Percentiles rank a stretch among this genome's conserved stretches.
phyloP scores from a whole-genome alignment of 768 basidiomycete species.

The Agrocybe pediades region DNA sequence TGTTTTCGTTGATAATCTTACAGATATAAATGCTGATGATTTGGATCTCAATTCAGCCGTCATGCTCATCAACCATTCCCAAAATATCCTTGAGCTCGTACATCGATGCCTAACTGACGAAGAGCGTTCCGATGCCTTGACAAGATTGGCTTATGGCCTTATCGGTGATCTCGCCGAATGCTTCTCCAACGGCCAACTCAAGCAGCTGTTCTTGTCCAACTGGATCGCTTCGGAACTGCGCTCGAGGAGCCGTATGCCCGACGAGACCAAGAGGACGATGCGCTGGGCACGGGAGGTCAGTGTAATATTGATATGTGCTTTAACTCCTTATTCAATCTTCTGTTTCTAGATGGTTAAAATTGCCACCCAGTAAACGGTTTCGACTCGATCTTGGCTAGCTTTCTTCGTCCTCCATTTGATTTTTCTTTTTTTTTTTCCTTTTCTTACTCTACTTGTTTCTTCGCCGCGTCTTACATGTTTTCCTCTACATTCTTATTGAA shows the following conservation, averaged over 20 bases:
- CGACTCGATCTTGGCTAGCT: too few species aligned
- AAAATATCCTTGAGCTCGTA: constrained; percentile 77
- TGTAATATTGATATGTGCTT: constrained; percentile 20
- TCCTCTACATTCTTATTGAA: constrained; percentile 26
- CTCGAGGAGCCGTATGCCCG: constrained; percentile 69
- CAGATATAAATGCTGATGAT: constrained; percentile 6
- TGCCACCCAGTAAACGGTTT: constrained; percentile 65
- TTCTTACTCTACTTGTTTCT: constrained; percentile 25
- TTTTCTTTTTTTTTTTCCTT: constrained; percentile 20
- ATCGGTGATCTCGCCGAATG: constrained; percentile 92
- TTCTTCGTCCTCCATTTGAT: too few species aligned
- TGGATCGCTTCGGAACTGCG: constrained; percentile 81
- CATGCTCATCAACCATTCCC: constrained; percentile 70
- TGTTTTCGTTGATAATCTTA: background rate
- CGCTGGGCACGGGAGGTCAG: constrained; percentile 91
- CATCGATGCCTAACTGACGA: constrained; percentile 79
- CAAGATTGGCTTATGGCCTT: constrained; percentile 79
- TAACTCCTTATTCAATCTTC: constrained; percentile 5
- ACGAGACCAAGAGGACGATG: constrained; percentile 85
- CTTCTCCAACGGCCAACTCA: constrained; percentile 81
- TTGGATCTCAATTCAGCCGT: constrained; percentile 30
- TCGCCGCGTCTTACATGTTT: constrained; percentile 5
- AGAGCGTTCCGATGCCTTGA: constrained; percentile 77
- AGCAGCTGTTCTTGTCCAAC: constrained; percentile 72
- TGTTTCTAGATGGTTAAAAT: constrained; percentile 69